Conservation (phyloP, 805 yeast species). For the Brettanomyces custersianus region DNA sequence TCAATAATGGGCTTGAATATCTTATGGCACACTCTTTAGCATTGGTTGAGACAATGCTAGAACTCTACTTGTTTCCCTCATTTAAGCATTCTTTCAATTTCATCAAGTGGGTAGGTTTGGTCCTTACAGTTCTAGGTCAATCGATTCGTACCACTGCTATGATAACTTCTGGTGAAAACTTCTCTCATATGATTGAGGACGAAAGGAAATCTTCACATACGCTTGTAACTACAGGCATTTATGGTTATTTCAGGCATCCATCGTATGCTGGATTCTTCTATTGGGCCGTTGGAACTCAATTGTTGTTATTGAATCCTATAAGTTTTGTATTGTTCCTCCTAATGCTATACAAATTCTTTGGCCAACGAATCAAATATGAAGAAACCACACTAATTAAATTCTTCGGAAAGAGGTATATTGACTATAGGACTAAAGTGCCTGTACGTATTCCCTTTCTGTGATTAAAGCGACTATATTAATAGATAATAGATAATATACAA, state of each 20-base stretch:
- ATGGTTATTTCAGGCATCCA: constrained; percentile 69
- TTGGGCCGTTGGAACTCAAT: constrained; percentile 88
- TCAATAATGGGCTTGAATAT: constrained; percentile 56
- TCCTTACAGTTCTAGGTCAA: constrained; percentile 53
- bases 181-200: constrained; percentile 69
- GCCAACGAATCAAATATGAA: constrained; percentile 57
- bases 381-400: constrained; percentile 57
- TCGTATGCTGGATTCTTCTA: constrained; percentile 84
- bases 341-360: constrained; percentile 65
- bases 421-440: constrained; percentile 40
- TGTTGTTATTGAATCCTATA: constrained; percentile 59
- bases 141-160: constrained; percentile 62
- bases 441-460: constrained; percentile 59
- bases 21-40: constrained; percentile 49
- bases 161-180: constrained; percentile 81
- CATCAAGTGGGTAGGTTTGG: constrained; percentile 35
- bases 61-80: constrained; percentile 31
- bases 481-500: no score
- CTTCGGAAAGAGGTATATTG: constrained; percentile 58
- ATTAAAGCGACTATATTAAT: not conserved
- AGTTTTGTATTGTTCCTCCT: constrained; percentile 43
- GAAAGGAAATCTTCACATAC: constrained; percentile 45
- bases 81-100: constrained; percentile 23
- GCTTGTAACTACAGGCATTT: constrained; percentile 69
- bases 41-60: constrained; percentile 39